phyloP scores from a whole-genome alignment of 345 rosid species.

The Conringia planisiliqua region DNA sequence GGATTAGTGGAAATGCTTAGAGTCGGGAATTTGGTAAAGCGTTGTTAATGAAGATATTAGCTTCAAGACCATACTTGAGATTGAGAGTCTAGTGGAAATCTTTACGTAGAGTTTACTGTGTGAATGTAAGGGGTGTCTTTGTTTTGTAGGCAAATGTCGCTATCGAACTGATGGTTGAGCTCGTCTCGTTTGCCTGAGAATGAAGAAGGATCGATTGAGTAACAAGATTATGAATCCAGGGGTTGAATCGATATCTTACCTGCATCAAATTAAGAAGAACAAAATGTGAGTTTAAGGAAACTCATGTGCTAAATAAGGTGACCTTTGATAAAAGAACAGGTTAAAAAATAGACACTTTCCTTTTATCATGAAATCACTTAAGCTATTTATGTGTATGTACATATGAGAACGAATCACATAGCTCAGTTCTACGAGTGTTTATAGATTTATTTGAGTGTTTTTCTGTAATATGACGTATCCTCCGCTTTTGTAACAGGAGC shows the following conservation, averaged over 20 bases:
- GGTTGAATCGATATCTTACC: background rate
- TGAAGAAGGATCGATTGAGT: background rate
- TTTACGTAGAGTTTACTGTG: background rate
- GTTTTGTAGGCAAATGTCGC: background rate
- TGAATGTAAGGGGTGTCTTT: background rate
- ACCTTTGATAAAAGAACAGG: too few relatives aligned
- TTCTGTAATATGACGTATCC: slow-evolving; percentile 52
- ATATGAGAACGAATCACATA: too few relatives aligned
- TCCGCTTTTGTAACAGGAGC: slow-evolving; percentile 86
- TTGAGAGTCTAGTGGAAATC: background rate
- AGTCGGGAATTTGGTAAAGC: background rate
- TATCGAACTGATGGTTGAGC: background rate
- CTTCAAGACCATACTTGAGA: background rate
- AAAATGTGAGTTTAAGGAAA: too few relatives aligned
- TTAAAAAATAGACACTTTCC: too few relatives aligned
- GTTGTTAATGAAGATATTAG: background rate
- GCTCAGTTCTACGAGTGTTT: too few relatives aligned
- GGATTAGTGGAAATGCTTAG: too few relatives aligned
- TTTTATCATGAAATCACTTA: too few relatives aligned
- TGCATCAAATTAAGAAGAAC: background rate
- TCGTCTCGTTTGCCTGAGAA: background rate
- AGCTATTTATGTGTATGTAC: too few relatives aligned
- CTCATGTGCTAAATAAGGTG: too few relatives aligned
- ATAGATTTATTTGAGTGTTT: background rate
- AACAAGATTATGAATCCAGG: background rate